Evolutionary conservation across 768 basidiomycete genomes (phyloP).

Genomic region (Mycena vitilis): DNA sequence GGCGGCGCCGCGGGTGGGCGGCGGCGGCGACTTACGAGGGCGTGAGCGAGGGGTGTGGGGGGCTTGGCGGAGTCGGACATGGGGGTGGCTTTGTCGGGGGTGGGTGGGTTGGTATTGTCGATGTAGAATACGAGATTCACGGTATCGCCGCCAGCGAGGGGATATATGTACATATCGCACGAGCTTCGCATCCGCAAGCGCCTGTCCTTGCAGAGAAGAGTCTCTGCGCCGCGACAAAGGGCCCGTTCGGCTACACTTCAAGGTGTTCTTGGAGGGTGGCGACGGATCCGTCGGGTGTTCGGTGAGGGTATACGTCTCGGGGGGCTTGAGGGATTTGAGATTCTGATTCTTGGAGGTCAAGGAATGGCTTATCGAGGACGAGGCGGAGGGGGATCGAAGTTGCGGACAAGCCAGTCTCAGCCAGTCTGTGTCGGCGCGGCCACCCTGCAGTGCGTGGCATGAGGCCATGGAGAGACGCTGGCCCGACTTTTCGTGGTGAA

Average conservation of each 20-base stretch:
- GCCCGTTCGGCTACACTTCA: constrained; percentile 72
- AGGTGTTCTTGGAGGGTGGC: constrained; percentile 82
- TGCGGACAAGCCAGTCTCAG: no score
- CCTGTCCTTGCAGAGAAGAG: constrained; percentile 95
- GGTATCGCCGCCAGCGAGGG: constrained; percentile 80
- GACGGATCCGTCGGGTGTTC: constrained; percentile 87
- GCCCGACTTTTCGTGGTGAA: no score
- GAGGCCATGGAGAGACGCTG: no score
- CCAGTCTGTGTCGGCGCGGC: no score
- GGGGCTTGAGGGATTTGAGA: constrained; percentile 96
- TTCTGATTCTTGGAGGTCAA: constrained; percentile 78
- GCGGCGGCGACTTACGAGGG: constrained; percentile 27
- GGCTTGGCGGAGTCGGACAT: constrained; percentile 37
- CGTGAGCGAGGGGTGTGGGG: constrained; percentile 39
- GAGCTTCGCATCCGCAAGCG: constrained; percentile 87
- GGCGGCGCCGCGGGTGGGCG: constrained; percentile 54
- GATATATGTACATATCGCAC: no score
- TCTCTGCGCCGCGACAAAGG: constrained; percentile 85
- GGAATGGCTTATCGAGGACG: constrained; percentile 48
- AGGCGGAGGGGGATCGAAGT: background rate
- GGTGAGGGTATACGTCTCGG: constrained; percentile 75
- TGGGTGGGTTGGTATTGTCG: no score
- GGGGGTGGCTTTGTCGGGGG: constrained; percentile 27
- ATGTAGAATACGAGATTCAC: constrained; percentile 79
- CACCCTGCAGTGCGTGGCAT: no score